A percentile compares a stretch with the other conserved stretches of the same genome.
These are phyloP conservation scores for Solanum tarapatanum DNA, from an alignment of 257 asterid species.

Conservation along the genomic window DNA sequence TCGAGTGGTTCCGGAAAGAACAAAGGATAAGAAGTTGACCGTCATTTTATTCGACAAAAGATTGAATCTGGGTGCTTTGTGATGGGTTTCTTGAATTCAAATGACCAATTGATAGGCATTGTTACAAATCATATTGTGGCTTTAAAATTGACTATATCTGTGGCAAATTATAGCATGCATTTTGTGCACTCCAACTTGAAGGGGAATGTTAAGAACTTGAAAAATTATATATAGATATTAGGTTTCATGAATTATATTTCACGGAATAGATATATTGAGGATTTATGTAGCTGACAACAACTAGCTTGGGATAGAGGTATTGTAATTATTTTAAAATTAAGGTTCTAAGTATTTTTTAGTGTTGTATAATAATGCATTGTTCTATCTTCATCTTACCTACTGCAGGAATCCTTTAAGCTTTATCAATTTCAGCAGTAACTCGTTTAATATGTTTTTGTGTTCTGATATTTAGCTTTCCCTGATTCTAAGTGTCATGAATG, in stretches of 20 bases:
- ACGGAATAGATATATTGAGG: neutral
- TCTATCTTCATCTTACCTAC: neutral
- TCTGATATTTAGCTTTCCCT: neutral
- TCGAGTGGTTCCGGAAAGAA: neutral
- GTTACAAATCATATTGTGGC: neutral
- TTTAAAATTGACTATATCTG: neutral
- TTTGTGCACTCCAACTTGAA: neutral
- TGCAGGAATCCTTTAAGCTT: neutral
- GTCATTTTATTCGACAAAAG: neutral
- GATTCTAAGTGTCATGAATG: neutral
- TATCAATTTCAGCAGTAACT: neutral
- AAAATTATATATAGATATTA: neutral
- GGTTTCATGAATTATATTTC: neutral
- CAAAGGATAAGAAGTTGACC: neutral
- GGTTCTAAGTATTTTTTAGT: neutral
- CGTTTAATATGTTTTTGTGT: neutral
- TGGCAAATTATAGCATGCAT: neutral
- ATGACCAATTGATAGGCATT: neutral
- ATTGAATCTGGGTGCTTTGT: neutral
- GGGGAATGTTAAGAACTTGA: neutral
- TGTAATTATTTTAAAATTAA: neutral
- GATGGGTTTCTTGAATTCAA: neutral
- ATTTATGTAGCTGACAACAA: neutral
- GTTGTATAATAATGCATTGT: neutral
- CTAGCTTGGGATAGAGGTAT: neutral